A percentile compares a stretch with the other conserved stretches of the same genome.
These are phyloP conservation scores for Rhodosporidiobolus sp. DNA, from an alignment of 768 basidiomycete genomes.

Conservation along the genomic window DNA sequence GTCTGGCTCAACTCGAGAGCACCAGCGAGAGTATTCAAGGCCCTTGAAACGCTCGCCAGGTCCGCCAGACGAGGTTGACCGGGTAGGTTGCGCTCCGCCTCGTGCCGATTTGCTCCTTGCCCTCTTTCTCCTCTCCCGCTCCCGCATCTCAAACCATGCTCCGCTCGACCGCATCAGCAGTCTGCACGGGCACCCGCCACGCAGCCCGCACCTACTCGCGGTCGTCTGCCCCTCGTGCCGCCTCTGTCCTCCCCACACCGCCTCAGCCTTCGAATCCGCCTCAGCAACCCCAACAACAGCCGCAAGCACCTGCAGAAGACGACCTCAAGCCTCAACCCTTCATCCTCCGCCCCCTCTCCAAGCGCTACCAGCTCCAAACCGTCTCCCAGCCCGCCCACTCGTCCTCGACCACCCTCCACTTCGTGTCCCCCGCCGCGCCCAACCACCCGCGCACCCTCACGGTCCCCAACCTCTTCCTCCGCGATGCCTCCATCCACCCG, in stretches of 20 bases:
- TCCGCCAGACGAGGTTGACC: too few relatives aligned
- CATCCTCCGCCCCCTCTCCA: conserved; percentile 11
- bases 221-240: not conserved
- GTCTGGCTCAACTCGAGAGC: too few relatives aligned
- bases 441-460: not conserved
- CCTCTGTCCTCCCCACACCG: not conserved
- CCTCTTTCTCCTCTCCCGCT: too few relatives aligned
- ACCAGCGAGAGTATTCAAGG: too few relatives aligned
- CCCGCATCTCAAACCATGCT: too few relatives aligned
- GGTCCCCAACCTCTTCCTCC: conserved; percentile 70
- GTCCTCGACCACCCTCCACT: conserved; percentile 6
- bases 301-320: not conserved
- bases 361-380: conserved; percentile 12
- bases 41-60: too few relatives aligned
- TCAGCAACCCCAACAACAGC: not conserved
- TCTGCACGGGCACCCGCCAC: too few relatives aligned
- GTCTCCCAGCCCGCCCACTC: conserved; percentile 6
- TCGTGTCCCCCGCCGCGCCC: conserved; percentile 42
- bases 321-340: conserved; percentile 28
- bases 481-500: conserved; percentile 75
- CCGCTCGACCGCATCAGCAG: too few relatives aligned
- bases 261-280: not conserved
- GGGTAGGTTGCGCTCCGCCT: too few relatives aligned
- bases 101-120: too few relatives aligned
- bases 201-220: too few relatives aligned